phyloP scores from a whole-genome alignment of 805 yeast genomes.

The Maudiozyma serrabonitensis region DNA sequence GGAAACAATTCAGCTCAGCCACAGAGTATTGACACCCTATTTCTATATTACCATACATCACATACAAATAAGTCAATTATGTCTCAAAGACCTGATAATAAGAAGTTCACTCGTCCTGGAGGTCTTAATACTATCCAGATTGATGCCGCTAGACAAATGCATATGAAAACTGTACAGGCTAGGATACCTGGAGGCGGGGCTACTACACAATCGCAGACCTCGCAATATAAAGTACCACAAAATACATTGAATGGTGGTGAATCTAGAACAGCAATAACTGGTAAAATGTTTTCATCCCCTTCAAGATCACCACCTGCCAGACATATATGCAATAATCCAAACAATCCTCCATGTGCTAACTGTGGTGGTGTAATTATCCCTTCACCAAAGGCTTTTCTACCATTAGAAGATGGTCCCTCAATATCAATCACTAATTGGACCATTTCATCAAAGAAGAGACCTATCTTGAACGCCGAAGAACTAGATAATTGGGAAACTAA shows the following conservation, averaged over 20 bases:
- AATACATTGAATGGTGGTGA: neutral
- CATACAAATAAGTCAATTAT: neutral
- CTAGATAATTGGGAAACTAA: slow-evolving; percentile 55
- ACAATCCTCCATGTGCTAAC: slow-evolving; percentile 43
- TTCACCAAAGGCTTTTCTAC: slow-evolving; percentile 57
- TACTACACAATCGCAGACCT: neutral
- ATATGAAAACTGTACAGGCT: slow-evolving; percentile 30
- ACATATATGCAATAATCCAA: slow-evolving; percentile 25
- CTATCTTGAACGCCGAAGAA: slow-evolving; percentile 67
- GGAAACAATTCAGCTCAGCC: neutral
- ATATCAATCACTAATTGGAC: slow-evolving; percentile 66
- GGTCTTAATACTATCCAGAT: slow-evolving; percentile 50
- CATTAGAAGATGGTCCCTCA: slow-evolving; percentile 58
- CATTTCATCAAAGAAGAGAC: slow-evolving; percentile 58
- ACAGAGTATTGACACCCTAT: neutral
- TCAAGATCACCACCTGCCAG: slow-evolving; percentile 2
- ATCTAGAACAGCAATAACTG: neutral
- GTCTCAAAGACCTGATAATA: neutral
- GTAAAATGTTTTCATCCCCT: neutral
- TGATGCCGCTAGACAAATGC: slow-evolving; percentile 57
- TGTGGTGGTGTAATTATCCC: slow-evolving; percentile 76
- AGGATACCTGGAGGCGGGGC: slow-evolving; percentile 17
- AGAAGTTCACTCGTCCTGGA: neutral
- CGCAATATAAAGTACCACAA: neutral
- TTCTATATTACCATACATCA: neutral